Evolutionary conservation across 805 yeast species (phyloP).

Genomic region (Candida pseudofarinosa): DNA sequence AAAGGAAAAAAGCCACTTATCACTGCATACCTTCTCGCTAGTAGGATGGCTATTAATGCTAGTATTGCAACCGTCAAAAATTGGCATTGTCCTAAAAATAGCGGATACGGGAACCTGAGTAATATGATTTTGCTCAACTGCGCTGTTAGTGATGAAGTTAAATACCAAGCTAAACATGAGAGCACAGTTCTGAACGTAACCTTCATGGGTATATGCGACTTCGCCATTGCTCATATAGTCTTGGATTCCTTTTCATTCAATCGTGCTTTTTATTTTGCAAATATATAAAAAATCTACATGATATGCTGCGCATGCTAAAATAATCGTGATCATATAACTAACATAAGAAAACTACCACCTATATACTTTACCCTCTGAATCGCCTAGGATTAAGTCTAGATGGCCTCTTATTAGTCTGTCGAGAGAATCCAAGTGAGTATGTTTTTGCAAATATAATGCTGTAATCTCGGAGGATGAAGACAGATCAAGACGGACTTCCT

Average conservation of each 20-base stretch:
- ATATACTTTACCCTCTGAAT: constrained; percentile 48
- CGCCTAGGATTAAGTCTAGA: constrained; percentile 50
- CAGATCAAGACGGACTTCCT: constrained; percentile 2
- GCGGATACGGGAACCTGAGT: constrained; percentile 53
- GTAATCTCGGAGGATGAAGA: constrained; percentile 20
- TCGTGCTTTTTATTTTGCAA: background rate
- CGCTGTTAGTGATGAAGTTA: constrained; percentile 58
- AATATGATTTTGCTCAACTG: constrained; percentile 58
- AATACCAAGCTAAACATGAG: constrained; percentile 57
- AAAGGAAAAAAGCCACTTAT: constrained; percentile 42
- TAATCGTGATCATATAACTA: background rate
- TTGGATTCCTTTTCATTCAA: no score
- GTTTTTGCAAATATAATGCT: constrained; percentile 24
- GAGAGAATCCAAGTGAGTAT: constrained; percentile 26
- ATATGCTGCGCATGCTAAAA: background rate
- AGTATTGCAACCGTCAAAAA: constrained; percentile 48
- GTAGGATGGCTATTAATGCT: constrained; percentile 34
- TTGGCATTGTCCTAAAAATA: constrained; percentile 63
- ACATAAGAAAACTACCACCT: constrained; percentile 32
- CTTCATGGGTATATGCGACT: constrained; percentile 19
- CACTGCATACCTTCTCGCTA: constrained; percentile 27
- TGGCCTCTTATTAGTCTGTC: constrained; percentile 35
- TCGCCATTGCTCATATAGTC: constrained; percentile 2
- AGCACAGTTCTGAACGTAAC: constrained; percentile 31
- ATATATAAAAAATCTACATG: background rate